These are phyloP conservation scores for Linum usitatissimum DNA, from an alignment of 345 rosid species.

Conservation along the genomic window DNA sequence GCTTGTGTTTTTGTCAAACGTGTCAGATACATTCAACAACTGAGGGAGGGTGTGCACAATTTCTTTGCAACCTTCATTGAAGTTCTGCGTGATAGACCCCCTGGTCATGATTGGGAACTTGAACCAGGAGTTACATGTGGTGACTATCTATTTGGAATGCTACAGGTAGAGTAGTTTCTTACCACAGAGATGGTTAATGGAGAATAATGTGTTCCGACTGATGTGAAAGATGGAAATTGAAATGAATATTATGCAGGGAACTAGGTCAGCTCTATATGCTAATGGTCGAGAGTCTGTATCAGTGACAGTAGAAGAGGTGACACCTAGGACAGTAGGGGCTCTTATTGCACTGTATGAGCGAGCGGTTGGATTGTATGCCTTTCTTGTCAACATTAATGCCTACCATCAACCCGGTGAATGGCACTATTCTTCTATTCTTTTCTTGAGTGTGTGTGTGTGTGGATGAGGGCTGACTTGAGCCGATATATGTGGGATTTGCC, in stretches of 20 bases:
- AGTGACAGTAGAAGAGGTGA: conserved; percentile 85
- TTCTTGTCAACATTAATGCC: conserved; percentile 74
- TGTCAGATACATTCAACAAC: conserved; percentile 84
- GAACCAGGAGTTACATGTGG: conserved; percentile 99
- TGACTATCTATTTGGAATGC: conserved; percentile 95
- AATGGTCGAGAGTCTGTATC: conserved; percentile 81
- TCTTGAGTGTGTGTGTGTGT: conserved; percentile 7
- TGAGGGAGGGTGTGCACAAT: conserved; percentile 97
- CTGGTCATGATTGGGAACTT: conserved; percentile 99
- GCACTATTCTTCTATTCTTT: conserved; percentile 6
- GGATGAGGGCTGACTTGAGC: neutral
- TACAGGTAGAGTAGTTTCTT: conserved; percentile 50
- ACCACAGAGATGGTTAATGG: neutral
- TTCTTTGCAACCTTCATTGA: conserved; percentile 95
- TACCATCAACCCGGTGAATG: conserved; percentile 89
- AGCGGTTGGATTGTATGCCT: conserved; percentile 93
- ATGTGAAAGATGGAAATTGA: conserved; percentile 4
- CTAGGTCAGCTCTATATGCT: conserved; percentile 89
- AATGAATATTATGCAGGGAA: conserved; percentile 50
- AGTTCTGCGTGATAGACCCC: conserved; percentile 88
- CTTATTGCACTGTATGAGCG: conserved; percentile 90
- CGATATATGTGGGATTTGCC: conserved; percentile 4
- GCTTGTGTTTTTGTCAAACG: conserved; percentile 1
- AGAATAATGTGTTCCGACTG: neutral
- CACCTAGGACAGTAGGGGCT: conserved; percentile 85